A percentile compares a stretch with the other conserved stretches of the same genome.
Evolutionary conservation across 108 stramenopile species (phyloP).

Genomic region (Stephanodiscus triporus): DNA sequence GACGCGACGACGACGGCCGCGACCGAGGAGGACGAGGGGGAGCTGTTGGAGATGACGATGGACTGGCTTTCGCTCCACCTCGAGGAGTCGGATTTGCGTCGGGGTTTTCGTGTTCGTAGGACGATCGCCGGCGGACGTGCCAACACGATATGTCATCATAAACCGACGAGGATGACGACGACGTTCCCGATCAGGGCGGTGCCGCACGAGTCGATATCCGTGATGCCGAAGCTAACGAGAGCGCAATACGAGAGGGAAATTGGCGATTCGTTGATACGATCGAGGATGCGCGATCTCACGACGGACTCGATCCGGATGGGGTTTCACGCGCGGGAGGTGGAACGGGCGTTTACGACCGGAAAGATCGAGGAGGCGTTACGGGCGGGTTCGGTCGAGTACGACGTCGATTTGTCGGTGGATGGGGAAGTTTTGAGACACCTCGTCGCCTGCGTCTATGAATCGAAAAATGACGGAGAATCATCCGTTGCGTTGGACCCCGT

Average conservation of each 20-base stretch:
- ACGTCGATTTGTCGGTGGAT: not conserved
- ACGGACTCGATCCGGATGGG: conserved; percentile 35
- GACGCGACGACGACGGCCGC: not conserved
- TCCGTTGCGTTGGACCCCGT: not conserved
- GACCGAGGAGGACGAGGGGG: conserved; percentile 22
- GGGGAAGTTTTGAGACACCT: conserved; percentile 21
- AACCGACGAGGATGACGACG: conserved; percentile 15
- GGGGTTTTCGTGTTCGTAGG: conserved; percentile 54
- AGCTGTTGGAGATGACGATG: conserved; percentile 56
- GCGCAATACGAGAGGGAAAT: conserved; percentile 51
- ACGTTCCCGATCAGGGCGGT: conserved; percentile 49
- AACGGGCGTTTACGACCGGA: conserved; percentile 1
- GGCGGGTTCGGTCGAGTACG: conserved; percentile 8
- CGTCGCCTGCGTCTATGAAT: conserved; percentile 12
- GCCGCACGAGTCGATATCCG: conserved; percentile 72
- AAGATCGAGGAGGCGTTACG: not conserved
- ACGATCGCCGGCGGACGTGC: not conserved
- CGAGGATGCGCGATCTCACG: conserved; percentile 19
- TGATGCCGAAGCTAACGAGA: conserved; percentile 47
- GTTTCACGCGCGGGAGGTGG: conserved; percentile 30
- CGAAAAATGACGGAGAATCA: not conserved
- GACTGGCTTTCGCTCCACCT: conserved; percentile 82
- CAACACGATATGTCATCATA: too few relatives aligned
- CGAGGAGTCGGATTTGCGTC: conserved; percentile 53
- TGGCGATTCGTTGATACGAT: conserved; percentile 8